These are phyloP conservation scores for Trebouxia sp. DNA, from an alignment of 139 green algal genomes.

Conservation along the genomic window DNA sequence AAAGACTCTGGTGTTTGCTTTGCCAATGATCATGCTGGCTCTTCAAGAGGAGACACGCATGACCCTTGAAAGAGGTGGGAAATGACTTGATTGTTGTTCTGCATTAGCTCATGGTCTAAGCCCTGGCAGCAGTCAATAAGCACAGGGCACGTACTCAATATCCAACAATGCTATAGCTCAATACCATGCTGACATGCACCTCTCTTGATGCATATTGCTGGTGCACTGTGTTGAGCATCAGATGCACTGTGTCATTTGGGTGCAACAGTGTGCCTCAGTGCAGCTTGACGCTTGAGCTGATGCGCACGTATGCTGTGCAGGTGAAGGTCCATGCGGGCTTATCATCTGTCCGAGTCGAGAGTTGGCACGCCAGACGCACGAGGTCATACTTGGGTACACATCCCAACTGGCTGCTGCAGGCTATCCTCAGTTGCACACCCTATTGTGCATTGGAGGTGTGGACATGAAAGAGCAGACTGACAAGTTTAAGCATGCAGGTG, in stretches of 20 bases:
- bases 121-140: too few species aligned
- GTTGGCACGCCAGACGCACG: constrained; percentile 75
- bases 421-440: constrained; percentile 74
- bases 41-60: constrained; percentile 71
- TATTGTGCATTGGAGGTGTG: constrained; percentile 93
- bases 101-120: too few species aligned
- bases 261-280: too few species aligned
- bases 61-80: constrained; percentile 40
- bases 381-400: constrained; percentile 38
- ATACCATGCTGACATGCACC: too few species aligned
- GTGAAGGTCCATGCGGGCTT: constrained; percentile 91
- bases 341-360: constrained; percentile 94
- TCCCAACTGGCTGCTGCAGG: constrained; percentile 56
- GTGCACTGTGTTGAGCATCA: too few species aligned
- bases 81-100: too few species aligned
- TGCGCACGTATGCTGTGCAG: constrained; percentile 14
- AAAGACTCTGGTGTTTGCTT: constrained; percentile 94
- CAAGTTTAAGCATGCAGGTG: constrained; percentile 25
- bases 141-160: too few species aligned
- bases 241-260: too few species aligned
- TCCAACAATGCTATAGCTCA: too few species aligned
- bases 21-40: constrained; percentile 91
- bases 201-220: too few species aligned
- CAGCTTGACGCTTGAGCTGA: not conserved
- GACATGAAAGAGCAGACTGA: constrained; percentile 61